Base-by-base conservation (phyloP, 176 grass and related monocot species). In the Zea mays region DNA sequence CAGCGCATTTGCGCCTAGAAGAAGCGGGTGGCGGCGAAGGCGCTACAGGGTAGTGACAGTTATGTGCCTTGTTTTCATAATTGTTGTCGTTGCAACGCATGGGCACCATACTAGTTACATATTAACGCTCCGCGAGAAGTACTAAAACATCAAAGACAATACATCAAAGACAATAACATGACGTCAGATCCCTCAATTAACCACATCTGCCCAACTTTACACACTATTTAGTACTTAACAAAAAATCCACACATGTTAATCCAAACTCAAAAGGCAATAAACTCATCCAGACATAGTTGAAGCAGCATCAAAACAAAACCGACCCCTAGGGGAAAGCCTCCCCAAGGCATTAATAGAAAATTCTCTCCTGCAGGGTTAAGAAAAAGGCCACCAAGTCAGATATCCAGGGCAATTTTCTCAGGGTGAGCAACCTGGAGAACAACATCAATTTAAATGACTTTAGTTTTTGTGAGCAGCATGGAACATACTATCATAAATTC, bases 351-450 rank as follows among this genome's bases (percentile, higher is more conserved):
- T 19, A 16, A 8, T 17, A 56, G 17, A 56, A 55, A 55, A 19
- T 56, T 8, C 52, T 56, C 52, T 8, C 52, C 52, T 17, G 7
- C 17, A 19, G 17, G 40, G 52, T 56, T 7, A 7, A 56, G 17
- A 56, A 56, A 56, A 56, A 56, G 17, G 52, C 52, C 52, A 56
- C 7, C 17, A 19, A 19, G 16, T 17, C 52, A 1, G 51, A 55
- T 55, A 56, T 56, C 52, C 17, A 56, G 17, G 52, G 7, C 17
- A 56, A 93, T 90, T 84, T 85, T 90, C 78, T 81, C 65, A 72
- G 77, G 81, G 59, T 87, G 72, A 55, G 84, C 90, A 40, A 93
- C 84, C 90, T 93, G 69, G 72, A 73, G 36, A 86, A 86, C 13
- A 72, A 37, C 7, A 39, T 38, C 34, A 2, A 38, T 52, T 65